Base-by-base conservation (phyloP, 805 yeast species). In the Spathaspora arborariae region DNA sequence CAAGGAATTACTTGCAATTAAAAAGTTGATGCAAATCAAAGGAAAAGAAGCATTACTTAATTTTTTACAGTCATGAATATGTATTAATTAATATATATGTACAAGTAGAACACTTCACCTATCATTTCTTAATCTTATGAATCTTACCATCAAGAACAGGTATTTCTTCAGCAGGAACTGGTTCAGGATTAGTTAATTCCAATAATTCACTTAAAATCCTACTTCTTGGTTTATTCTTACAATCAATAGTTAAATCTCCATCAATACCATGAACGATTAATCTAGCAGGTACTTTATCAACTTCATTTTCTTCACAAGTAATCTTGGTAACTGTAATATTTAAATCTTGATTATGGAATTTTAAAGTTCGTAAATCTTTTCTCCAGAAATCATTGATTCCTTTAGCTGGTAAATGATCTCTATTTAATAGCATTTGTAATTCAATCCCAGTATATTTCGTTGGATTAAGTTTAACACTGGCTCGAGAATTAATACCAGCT, bases 371-470 rank as follows among this genome's bases (percentile, higher is more conserved):
- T 47, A 90, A 70, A 65, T 81, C 78, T 44, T 73, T 68, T 55
- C 79, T 80, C 94, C 95, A 87, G 65, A 90, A 88, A 53, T 78
- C 77, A 56, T 83, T 80, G 46, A 86, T 78, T 1, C 91, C 91
- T 67, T 76, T 72, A 55, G 84, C 82, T 1, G 87, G 85, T 36
- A 60, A 61, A 45, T 58, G 59, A 41, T 64, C 64, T 43, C 61
- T 68, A 53, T 80, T 81, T 38, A 58, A 57, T 46, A 65, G 57
- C 59, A 85, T 74, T 20, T 78, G 59, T 45, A 85, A 57, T 54
- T 82, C 83, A 33, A 85, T 57, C 46, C 70, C 68, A 2, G 2
- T 6, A 16, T 9, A 51, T 42, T 51, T 49, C 7, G 58, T 44
- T 10, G 62, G 56, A 39, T 59, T 58, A 26, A 67, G 48, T 52